phyloP scores from a whole-genome alignment of 2,329 filamentous ascomycete species.

The Calonectria hawksworthii region DNA sequence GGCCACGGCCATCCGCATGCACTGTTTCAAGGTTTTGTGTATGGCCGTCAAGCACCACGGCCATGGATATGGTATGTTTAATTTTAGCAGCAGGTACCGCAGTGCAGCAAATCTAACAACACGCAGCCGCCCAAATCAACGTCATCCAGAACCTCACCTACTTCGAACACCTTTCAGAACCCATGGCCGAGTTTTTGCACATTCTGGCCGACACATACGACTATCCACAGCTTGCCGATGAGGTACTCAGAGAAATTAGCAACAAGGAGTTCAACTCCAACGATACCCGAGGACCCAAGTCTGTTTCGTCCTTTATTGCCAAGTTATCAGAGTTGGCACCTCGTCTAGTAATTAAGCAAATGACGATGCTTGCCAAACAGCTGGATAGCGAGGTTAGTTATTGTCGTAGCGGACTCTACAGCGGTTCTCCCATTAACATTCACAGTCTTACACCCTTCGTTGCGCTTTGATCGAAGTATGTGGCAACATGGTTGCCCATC shows the following conservation, averaged over 20 bases:
- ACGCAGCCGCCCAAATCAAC: conserved; percentile 89
- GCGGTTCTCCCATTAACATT: conserved; percentile 39
- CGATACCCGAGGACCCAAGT: conserved; percentile 95
- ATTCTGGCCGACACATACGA: conserved; percentile 98
- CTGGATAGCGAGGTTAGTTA: conserved; percentile 86
- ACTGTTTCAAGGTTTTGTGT: conserved; percentile 96
- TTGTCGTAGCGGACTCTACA: background rate
- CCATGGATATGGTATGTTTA: conserved; percentile 85
- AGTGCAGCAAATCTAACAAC: conserved; percentile 44
- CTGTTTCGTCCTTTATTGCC: conserved; percentile 92
- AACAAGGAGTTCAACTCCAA: conserved; percentile 99
- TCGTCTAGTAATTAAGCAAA: conserved; percentile 94
- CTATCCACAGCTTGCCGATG: conserved; percentile 93
- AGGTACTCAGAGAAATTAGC: conserved; percentile 92
- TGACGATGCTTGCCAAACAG: conserved; percentile 94
- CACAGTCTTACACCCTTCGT: conserved; percentile 88
- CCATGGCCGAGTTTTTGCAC: conserved; percentile 98
- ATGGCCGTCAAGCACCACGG: conserved; percentile 98
- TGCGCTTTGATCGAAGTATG: conserved; percentile 97
- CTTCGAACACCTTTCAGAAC: conserved; percentile 98
- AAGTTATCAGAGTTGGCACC: conserved; percentile 94
- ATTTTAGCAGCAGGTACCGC: background rate
- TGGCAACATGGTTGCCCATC: conserved; percentile 91
- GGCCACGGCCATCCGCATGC: conserved; percentile 90
- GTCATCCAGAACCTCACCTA: conserved; percentile 98